These are phyloP conservation scores for Endogone sp. DNA, from an alignment of 192 early-diverging fungal species.

Conservation along the genomic window DNA sequence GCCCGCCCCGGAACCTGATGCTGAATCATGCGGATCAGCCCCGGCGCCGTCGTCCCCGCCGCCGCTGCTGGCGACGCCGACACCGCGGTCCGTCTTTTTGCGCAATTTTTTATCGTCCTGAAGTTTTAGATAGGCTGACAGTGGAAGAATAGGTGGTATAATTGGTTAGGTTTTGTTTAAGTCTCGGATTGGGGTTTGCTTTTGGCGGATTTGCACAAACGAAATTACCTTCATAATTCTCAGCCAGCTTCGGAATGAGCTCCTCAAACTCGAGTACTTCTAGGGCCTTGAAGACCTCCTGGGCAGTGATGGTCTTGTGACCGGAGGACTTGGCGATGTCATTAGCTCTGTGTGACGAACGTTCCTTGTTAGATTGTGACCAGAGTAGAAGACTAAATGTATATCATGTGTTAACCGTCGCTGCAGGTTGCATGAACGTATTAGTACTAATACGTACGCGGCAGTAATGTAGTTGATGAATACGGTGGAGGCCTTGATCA, in stretches of 20 bases:
- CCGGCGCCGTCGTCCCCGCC: conserved; percentile 9
- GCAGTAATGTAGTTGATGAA: conserved; percentile 48
- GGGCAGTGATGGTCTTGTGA: conserved; percentile 44
- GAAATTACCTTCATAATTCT: conserved; percentile 36
- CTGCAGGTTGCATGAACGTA: no score
- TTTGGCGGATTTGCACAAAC: background rate
- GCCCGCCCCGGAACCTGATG: no score
- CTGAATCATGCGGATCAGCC: no score
- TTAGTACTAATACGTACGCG: conserved; percentile 21
- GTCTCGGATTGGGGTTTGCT: background rate
- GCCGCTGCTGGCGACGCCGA: conserved; percentile 5
- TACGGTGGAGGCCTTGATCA: conserved; percentile 44
- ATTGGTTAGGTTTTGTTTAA: conserved; percentile 1
- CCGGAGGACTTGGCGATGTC: conserved; percentile 37
- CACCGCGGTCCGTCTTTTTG: conserved; percentile 6
- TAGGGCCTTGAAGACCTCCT: conserved; percentile 43
- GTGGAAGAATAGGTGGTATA: no score
- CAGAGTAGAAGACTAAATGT: background rate
- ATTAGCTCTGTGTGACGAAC: conserved; percentile 48
- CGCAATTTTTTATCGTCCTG: conserved; percentile 34
- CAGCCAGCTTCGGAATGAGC: conserved; percentile 30
- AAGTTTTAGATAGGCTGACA: conserved; percentile 35
- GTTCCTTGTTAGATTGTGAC: background rate
- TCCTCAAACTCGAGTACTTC: conserved; percentile 42
- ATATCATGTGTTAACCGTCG: background rate